phyloP scores from a whole-genome alignment of 2,329 filamentous ascomycete species.

The Alternaria gansuensis region DNA sequence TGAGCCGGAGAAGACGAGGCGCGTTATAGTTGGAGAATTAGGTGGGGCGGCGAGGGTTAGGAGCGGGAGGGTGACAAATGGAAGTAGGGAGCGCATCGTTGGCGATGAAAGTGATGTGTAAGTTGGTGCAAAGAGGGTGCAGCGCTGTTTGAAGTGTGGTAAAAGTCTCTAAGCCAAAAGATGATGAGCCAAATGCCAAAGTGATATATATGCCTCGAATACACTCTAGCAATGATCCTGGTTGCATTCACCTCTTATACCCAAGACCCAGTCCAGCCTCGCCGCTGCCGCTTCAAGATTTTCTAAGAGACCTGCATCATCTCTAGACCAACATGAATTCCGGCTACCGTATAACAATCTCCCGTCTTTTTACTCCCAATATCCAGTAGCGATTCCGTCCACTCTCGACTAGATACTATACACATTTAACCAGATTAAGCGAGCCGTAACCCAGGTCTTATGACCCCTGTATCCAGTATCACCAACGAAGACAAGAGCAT shows the following conservation, averaged over 20 bases:
- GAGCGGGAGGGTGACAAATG: slow-evolving; percentile 26
- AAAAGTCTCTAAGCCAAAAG: background rate
- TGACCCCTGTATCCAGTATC: background rate
- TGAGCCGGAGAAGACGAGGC: slow-evolving; percentile 37
- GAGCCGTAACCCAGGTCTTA: slow-evolving; percentile 10
- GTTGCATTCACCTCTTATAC: background rate
- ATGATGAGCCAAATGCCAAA: background rate
- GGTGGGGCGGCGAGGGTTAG: slow-evolving; percentile 34
- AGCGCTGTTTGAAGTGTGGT: background rate
- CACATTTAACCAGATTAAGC: slow-evolving; percentile 34
- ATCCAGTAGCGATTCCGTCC: slow-evolving; percentile 14
- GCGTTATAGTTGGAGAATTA: slow-evolving; percentile 35
- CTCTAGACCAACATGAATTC: background rate
- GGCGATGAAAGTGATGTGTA: background rate
- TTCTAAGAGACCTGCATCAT: background rate
- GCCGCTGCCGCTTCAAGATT: background rate
- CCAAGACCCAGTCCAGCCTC: background rate
- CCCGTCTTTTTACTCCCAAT: slow-evolving; percentile 32
- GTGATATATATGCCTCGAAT: background rate
- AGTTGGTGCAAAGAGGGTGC: background rate
- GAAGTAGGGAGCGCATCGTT: slow-evolving; percentile 30
- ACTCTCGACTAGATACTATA: slow-evolving; percentile 18
- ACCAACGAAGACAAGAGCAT: background rate
- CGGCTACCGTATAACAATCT: slow-evolving; percentile 20
- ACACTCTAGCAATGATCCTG: background rate